Base-by-base conservation (phyloP, 1,139 yeast genomes). In the Candida smagusa region DNA sequence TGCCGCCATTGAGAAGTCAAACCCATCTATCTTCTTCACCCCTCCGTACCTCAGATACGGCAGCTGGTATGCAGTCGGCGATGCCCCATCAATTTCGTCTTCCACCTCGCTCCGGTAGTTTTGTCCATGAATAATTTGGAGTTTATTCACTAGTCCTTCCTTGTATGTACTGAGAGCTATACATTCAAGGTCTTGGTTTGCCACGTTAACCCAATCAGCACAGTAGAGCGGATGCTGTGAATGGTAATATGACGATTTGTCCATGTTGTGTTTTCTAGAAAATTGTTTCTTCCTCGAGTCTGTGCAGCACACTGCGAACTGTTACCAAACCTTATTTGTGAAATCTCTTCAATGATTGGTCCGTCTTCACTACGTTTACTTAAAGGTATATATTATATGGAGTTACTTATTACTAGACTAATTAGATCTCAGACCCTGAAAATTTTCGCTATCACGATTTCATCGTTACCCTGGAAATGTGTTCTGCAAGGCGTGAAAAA, bases 121-220 rank as follows among this genome's bases (percentile, higher is more conserved):
- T 2, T 56, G 41, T 0, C 80, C 81, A 41, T 67, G 72, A 6
- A 75, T 52, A 5, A 77, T 58, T 45, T 72, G 74, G 22, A 82
- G 54, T 47, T 71, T 73, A 57, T 85, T 86, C 35, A 66, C 61
- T 21, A 76, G 63, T 33, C 86, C 92, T 56, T 87, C 96, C 39
- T 84, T 73, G 55, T 78, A 84, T 0, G 94, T 74, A 11, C 83
- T 72, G 22, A 84, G 58, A 0, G 88, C 94, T 8, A 86, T 59
- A 39, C 74, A 64, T 12, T 81, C 83, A 13, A 58, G 49, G 11
- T 67, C 67, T 4, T 61, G 59, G 13, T 61, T 58, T 2, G 59
- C 56, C 12, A 61, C 43, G 26, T 55, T 54, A 6, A 76, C 58
- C 96, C 96, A 86, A 52, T 83, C 94, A 21, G 78, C 64, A 23